A percentile compares a stretch with the other conserved stretches of the same genome.
Conservation (phyloP, 495 filamentous ascomycete species). For the Podospora anserina region DNA sequence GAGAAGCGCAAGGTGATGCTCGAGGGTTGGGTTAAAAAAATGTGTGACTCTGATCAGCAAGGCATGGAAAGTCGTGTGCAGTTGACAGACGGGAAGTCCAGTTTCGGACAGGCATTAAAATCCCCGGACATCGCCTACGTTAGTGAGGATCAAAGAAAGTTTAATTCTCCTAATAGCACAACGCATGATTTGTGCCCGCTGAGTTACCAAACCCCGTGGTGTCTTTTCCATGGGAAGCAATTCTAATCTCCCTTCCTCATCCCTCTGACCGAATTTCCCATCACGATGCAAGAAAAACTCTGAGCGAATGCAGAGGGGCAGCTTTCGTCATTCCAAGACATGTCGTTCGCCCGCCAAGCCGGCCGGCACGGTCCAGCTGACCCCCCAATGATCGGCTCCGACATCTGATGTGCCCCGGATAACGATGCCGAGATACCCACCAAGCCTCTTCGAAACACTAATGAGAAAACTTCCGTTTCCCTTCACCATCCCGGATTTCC, state of each 20-base stretch:
- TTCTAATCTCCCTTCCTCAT: not conserved
- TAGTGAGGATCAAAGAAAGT: not conserved
- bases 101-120: not conserved
- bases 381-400: slow-evolving; percentile 12
- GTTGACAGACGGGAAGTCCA: not conserved
- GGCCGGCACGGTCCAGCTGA: slow-evolving; percentile 5
- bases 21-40: not conserved
- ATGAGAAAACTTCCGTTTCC: not conserved
- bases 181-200: not conserved
- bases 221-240: not conserved
- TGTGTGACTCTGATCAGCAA: not conserved
- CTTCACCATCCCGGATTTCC: not conserved
- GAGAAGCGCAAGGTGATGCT: not conserved
- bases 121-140: not conserved
- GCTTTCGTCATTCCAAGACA: not conserved
- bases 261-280: not conserved
- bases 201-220: not conserved
- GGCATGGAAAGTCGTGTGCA: not conserved
- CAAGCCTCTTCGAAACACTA: not conserved
- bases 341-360: slow-evolving; percentile 12
- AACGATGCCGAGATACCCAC: not conserved
- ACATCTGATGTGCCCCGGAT: not conserved
- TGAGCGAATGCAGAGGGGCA: not conserved
- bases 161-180: not conserved
- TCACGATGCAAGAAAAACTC: not conserved